Evolutionary conservation across 2,329 filamentous ascomycete species (phyloP), one percentile per base, ranked within the genome.

Genomic region (Sporothrix pallida): DNA sequence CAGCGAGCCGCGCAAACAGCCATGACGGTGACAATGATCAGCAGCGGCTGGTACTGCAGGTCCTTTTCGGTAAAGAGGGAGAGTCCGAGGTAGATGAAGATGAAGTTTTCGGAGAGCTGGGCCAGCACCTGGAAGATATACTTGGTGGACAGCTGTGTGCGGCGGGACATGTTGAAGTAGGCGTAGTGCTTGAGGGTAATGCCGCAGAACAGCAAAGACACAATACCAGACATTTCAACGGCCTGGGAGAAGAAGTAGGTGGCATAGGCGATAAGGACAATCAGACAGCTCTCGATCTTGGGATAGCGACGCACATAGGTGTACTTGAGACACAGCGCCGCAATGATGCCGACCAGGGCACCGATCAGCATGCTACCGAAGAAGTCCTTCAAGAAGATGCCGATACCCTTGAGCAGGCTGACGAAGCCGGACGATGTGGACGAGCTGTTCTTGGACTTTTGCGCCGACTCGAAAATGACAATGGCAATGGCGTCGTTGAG

Each of bases 151-250:
- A 99, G 90, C 81, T 99, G 96, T 1, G 96, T 98, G 75, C 96
- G 91, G 68, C 96, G 91, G 44, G 96, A 99, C 96, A 99, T 99
- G 85, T 99, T 99, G 87, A 98, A 98, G 84, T 99, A 99, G 76
- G 96, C 96, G 80, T 99, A 99, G 81, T 99, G 96, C 83, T 99
- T 99, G 76, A 99, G 86, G 12, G 96, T 98, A 78, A 99, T 99
- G 72, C 96, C 96, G 82, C 96, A 99, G 85, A 99, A 99, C 1
- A 99, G 87, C 74, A 99, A 86, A 31, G 96, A 97, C 77, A 99
- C 96, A 79, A 99, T 99, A 78, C 95, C 94, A 96, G 77, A 99
- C 89, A 98, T 93, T 81, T 95, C 91, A 72, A 98, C 90, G 73
- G 94, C 96, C 79, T 98, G 97, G 12, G 96, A 97, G 81, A 99